Conservation (phyloP, 2,329 filamentous ascomycete genomes). For the Aureobasidium sp. region DNA sequence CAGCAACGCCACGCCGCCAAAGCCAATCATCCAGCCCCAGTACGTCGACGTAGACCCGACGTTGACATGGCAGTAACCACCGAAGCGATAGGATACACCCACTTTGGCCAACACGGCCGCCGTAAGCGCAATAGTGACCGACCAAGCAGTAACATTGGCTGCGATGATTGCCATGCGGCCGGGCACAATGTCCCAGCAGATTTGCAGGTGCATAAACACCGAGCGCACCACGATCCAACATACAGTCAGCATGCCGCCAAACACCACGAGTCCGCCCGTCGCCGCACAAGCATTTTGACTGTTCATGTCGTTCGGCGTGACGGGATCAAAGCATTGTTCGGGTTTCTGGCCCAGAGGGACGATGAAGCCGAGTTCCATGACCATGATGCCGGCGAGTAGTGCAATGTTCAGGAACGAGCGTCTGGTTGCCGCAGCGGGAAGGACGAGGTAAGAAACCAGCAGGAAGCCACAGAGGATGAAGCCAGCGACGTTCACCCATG, state of each 20-base stretch:
- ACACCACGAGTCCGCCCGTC: slow-evolving; percentile 68
- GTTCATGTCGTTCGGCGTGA: slow-evolving; percentile 80
- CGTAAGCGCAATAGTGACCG: slow-evolving; percentile 27
- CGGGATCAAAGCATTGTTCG: slow-evolving; percentile 69
- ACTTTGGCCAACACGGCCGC: slow-evolving; percentile 38
- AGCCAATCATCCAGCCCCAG: slow-evolving; percentile 34
- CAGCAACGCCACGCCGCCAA: slow-evolving; percentile 27
- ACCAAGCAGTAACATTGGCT: slow-evolving; percentile 27
- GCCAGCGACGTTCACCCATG: slow-evolving; percentile 70
- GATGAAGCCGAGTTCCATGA: slow-evolving; percentile 79
- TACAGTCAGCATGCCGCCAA: slow-evolving; percentile 71
- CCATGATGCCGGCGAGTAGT: slow-evolving; percentile 60
- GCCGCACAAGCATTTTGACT: slow-evolving; percentile 68
- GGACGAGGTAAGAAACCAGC: slow-evolving; percentile 64
- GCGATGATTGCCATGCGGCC: slow-evolving; percentile 26
- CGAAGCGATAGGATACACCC: slow-evolving; percentile 54
- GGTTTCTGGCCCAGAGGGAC: slow-evolving; percentile 69
- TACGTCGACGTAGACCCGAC: slow-evolving; percentile 32
- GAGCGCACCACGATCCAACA: slow-evolving; percentile 64
- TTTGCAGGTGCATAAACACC: slow-evolving; percentile 34
- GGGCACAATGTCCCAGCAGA: slow-evolving; percentile 32
- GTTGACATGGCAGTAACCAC: slow-evolving; percentile 85
- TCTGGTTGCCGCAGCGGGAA: slow-evolving; percentile 74
- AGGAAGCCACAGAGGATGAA: slow-evolving; percentile 66
- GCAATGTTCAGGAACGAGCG: slow-evolving; percentile 82